Evolutionary conservation across 1,139 yeast genomes (phyloP).

Genomic region (Saccharomycopsis hybrid): DNA sequence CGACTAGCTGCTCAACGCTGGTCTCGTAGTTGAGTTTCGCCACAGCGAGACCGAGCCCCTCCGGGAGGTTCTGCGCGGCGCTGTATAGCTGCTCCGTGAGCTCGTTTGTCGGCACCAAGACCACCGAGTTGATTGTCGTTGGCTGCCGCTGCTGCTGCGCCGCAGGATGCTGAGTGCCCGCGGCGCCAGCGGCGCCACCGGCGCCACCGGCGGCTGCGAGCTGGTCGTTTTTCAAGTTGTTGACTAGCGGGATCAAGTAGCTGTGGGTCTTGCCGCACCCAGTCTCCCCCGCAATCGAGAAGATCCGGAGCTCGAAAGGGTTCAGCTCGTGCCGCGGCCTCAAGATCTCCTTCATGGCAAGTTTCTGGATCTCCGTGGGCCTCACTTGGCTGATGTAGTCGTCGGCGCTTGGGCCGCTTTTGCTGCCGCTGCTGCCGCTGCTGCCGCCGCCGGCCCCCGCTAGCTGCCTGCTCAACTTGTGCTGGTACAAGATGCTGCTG

Average conservation of each 20-base stretch:
- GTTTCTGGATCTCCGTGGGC: conserved; percentile 62
- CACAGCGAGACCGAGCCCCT: conserved; percentile 7
- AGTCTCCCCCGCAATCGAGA: conserved; percentile 89
- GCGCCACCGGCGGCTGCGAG: conserved; percentile 19
- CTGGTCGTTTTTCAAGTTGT: conserved; percentile 57
- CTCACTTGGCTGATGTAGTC: conserved; percentile 21
- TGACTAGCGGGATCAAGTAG: conserved; percentile 68
- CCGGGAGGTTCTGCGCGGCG: neutral
- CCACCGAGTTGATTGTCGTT: conserved; percentile 58
- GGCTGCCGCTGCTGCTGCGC: too few species aligned
- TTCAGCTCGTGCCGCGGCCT: conserved; percentile 29
- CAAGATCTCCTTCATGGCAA: conserved; percentile 47
- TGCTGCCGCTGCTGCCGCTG: too few species aligned
- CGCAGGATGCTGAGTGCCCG: neutral
- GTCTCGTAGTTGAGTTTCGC: conserved; percentile 29
- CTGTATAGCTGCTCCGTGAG: conserved; percentile 71
- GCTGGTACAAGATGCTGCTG: conserved; percentile 29
- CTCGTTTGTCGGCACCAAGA: conserved; percentile 85
- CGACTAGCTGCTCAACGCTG: conserved; percentile 43
- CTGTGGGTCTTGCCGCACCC: conserved; percentile 97
- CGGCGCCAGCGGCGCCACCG: neutral
- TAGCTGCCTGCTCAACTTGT: conserved; percentile 8
- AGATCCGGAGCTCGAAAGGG: conserved; percentile 45
- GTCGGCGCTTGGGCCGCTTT: too few species aligned
- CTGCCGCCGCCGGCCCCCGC: too few species aligned